Percentiles rank a stretch among this genome's conserved stretches.
Conservation (phyloP, 805 yeast genomes). For the Myxozyma sirexii region DNA sequence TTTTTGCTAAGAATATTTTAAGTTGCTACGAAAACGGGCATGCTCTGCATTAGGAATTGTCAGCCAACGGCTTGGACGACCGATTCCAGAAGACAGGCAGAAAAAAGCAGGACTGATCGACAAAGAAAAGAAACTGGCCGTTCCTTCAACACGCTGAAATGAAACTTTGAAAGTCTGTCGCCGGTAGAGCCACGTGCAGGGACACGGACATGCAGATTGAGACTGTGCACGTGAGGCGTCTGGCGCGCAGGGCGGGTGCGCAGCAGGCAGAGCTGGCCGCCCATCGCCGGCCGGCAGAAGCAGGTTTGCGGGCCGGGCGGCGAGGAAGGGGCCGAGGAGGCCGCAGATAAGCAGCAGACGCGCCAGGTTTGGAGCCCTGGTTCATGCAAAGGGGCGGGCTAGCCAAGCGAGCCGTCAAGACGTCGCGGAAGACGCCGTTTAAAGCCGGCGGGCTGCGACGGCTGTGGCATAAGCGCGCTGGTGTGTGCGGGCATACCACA, state of each 20-base stretch:
- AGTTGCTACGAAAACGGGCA: too few species aligned
- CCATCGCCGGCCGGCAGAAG: too few species aligned
- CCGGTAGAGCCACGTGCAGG: background rate
- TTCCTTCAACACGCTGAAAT: background rate
- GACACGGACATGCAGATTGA: background rate
- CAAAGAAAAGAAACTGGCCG: background rate
- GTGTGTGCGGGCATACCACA: too few species aligned
- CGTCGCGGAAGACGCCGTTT: conserved; percentile 1
- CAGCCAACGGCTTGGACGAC: too few species aligned
- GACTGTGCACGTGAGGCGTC: background rate
- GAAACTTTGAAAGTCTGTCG: background rate
- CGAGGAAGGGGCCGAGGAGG: background rate
- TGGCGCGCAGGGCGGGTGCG: background rate
- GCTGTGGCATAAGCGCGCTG: background rate
- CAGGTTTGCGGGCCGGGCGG: background rate
- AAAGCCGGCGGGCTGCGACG: background rate
- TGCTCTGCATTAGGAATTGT: too few species aligned
- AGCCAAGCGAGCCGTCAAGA: background rate
- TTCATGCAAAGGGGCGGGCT: too few species aligned
- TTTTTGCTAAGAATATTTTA: too few species aligned
- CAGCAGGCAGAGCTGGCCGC: too few species aligned
- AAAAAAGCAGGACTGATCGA: too few species aligned
- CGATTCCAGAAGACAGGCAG: too few species aligned
- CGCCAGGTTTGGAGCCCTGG: too few species aligned
- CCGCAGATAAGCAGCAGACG: too few species aligned